Evolutionary conservation across 2,329 filamentous ascomycete genomes (phyloP), one percentile per base, ranked within the genome.

Genomic region (Ceratocystis lukuohia): DNA sequence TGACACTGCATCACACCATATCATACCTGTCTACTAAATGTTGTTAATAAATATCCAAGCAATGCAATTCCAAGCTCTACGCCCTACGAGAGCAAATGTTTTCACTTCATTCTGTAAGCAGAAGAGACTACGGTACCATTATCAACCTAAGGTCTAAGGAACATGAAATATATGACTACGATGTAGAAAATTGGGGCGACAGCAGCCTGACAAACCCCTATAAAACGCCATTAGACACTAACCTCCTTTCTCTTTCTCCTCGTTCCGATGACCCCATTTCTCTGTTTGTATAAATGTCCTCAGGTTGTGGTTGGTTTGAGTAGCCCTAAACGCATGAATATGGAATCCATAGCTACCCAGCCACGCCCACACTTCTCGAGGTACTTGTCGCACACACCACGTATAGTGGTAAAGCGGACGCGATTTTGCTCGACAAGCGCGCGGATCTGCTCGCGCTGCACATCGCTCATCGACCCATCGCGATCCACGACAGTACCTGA

Each of bases 331-430:
- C 85, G 86, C 28, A 83, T 82, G 80, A 96, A 96, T 69, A 96
- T 76, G 70, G 80, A 86, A 75, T 94, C 91, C 92, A 96, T 96
- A 70, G 90, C 88, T 64, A 96, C 92, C 90, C 91, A 96, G 75
- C 91, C 88, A 71, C 90, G 80, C 30, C 92, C 92, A 75, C 91
- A 96, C 78, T 93, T 94, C 72, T 91, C 90, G 71, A 96, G 76
- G 76, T 96, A 95, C 72, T 79, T 84, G 70, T 93, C 90, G 4
- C 96, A 89, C 15, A 91, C 85, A 5, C 81, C 81, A 78, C 86
- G 89, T 70, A 93, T 78, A 0, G 88, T 90, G 10, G 77, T 83
- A 74, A 97, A 97, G 69, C 91, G 80, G 48, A 81, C 80, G 67
- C 89, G 83, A 75, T 99, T 99, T 74, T 91, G 86, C 73, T 92